Evolutionary conservation across 352 stramenopile species (phyloP), one percentile per base, ranked within the genome.

Genomic region (Pythium aphanidermatum): DNA sequence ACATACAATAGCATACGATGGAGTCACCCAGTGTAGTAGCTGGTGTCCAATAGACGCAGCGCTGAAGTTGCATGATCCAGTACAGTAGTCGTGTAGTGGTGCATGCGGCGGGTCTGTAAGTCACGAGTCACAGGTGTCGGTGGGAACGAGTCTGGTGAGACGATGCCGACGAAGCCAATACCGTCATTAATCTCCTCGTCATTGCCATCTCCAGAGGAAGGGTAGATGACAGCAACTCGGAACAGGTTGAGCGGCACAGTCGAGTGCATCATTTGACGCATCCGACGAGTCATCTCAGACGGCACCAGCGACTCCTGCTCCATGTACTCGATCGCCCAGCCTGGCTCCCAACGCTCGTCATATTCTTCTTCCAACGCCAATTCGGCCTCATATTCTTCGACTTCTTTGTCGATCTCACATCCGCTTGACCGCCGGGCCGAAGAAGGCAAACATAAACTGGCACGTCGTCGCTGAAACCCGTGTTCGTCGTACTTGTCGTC

Each of bases 181-280:
- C 28, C 39, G 24, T 26, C 42, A n/a, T 57, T 40, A 13, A 54
- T 32, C 12, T 13, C 34, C 12, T 65, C 51, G 32, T 74, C 60
- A 16, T 65, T 47, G 5, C 28, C 35, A 4, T 58, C 49, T 13
- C 63, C 57, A 5, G n/a, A n/a, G n/a, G n/a, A n/a, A n/a, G 45
- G 53, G 20, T 78, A 70, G 23, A 60, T 63, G 29, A 92, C 79
- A 1, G 63, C 75, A 11, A 70, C 79, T 4, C 76, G 79, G 45
- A 92, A 92, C 8, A 92, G 64, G 51, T 87, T 92, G 17, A 81
- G 50, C 26, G 79, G 68, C 13, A 92, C 68, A 13, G 60, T 69
- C 32, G 74, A 85, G 45, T 92, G 74, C 79, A 92, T 92, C 76
- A 92, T 92, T 44, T 68, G 51, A 5, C 59, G 60, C 79, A 92